Evolutionary conservation across 2,329 filamentous ascomycete genomes (phyloP), one percentile per base, ranked within the genome.

Genomic region (Penicillium italicum): DNA sequence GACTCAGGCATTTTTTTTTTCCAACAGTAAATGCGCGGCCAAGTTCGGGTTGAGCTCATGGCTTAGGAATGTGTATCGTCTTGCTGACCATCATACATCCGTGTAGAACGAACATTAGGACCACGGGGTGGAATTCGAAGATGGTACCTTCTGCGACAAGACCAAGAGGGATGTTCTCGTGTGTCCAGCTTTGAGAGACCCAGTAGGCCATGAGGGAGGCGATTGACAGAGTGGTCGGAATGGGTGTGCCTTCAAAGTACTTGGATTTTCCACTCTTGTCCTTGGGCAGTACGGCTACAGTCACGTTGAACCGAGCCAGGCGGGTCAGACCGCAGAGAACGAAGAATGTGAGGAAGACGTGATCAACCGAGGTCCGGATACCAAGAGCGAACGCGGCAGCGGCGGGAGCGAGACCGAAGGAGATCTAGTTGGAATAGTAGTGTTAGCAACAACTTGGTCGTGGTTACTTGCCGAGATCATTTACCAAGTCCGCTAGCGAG

Each of bases 231-330:
- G 89, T 92, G 3, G 91, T 97, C 1, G 94, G 94, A 67, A 97
- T 97, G 1, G 94, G 94, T 0, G 93, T 96, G 66, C 94, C 94
- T 77, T 99, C 94, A 66, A 99, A 99, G 77, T 96, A 99, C 70
- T 89, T 84, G 57, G 89, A 91, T 79, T 99, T 99, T 65, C 94
- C 94, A 0, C 83, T 85, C 46, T 86, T 88, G 72, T 99, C 94
- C 77, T 97, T 97, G 60, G 94, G 94, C 12, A 99, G 84, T 64
- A 87, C 86, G 34, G 86, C 82, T 36, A 94, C 92, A 11, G 94
- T 97, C 49, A 99, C 94, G 74, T 99, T 99, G 85, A 99, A 99
- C 62, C 94, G 89, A 43, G 94, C 94, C 11, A 99, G 85, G 47
- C 94, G 87, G 3, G 92, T 96, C 44, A 99, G 85, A 55, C 94